Evolutionary conservation across 331 rosid species (phyloP).

Genomic region (Acacia concinna): DNA sequence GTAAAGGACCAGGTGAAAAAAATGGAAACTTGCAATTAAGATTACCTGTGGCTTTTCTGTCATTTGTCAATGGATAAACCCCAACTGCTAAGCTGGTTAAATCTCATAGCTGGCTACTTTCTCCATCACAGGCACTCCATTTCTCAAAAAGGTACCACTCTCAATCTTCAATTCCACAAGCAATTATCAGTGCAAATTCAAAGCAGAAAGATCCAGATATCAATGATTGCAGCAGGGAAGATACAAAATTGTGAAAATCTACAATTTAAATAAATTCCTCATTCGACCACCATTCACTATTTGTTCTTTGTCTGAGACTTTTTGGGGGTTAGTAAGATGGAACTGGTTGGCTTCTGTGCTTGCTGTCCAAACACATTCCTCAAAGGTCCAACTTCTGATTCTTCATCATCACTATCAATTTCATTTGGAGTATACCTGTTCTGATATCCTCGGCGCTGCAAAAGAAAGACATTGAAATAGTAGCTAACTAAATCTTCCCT

Average conservation of each 20-base stretch:
- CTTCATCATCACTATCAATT: conserved; percentile 75
- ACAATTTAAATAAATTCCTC: conserved; percentile 7
- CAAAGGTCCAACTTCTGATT: conserved; percentile 37
- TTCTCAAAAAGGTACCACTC: conserved; percentile 23
- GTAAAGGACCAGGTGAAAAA: conserved; percentile 36
- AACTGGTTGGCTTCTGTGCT: conserved; percentile 37
- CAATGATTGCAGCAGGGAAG: conserved; percentile 26
- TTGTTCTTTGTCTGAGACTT: conserved; percentile 36
- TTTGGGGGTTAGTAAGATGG: conserved; percentile 55
- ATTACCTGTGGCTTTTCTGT: conserved; percentile 34
- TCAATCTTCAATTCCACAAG: conserved; percentile 19
- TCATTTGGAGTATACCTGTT: conserved; percentile 64
- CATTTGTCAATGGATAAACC: conserved; percentile 36
- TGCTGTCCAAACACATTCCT: conserved; percentile 47
- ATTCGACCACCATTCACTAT: conserved; percentile 22
- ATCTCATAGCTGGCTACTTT: conserved; percentile 33
- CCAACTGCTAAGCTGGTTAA: conserved; percentile 27
- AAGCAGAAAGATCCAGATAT: conserved; percentile 15
- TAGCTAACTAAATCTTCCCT: conserved; percentile 75
- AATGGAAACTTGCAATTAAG: conserved; percentile 18
- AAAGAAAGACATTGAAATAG: conserved; percentile 80
- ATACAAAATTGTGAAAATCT: conserved; percentile 32
- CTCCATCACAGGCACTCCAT: conserved; percentile 19
- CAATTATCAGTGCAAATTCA: conserved; percentile 11
- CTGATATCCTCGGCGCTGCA: conserved; percentile 75